phyloP scores from a whole-genome alignment of 257 asterid species.

The Fraxinus cuspidata region DNA sequence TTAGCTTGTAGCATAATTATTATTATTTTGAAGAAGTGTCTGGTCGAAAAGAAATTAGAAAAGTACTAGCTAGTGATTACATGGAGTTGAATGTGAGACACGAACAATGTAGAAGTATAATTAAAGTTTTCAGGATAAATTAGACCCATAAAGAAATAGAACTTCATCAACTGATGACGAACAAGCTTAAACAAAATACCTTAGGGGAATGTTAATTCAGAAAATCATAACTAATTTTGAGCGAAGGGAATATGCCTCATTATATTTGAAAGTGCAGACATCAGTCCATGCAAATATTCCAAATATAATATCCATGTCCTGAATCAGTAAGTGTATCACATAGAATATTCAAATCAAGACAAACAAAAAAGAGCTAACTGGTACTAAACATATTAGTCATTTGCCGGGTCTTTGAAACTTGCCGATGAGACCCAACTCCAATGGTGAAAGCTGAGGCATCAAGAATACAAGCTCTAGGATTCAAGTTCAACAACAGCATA shows the following conservation, averaged over 20 bases:
- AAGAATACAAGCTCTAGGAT: background rate
- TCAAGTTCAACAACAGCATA: background rate
- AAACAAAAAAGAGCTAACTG: background rate
- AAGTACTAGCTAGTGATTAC: background rate
- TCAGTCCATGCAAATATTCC: background rate
- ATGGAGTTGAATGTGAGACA: background rate
- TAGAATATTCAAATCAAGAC: background rate
- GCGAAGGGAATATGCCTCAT: background rate
- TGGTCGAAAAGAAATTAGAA: background rate
- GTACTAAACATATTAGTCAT: background rate
- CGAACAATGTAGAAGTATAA: background rate
- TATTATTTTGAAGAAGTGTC: background rate
- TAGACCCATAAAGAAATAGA: background rate
- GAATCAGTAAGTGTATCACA: background rate
- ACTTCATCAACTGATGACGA: background rate
- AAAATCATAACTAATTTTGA: background rate
- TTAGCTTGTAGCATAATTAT: background rate
- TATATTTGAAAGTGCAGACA: background rate
- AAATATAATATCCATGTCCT: too few relatives aligned
- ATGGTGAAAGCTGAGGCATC: background rate
- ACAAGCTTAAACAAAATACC: too few relatives aligned
- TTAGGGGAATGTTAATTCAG: background rate
- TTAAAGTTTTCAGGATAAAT: background rate
- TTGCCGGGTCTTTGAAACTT: background rate
- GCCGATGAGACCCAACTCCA: background rate